A percentile compares a stretch with the other conserved stretches of the same genome.
Evolutionary conservation across 495 filamentous ascomycete genomes (phyloP).

Genomic region (Lasiosphaeria hispida): DNA sequence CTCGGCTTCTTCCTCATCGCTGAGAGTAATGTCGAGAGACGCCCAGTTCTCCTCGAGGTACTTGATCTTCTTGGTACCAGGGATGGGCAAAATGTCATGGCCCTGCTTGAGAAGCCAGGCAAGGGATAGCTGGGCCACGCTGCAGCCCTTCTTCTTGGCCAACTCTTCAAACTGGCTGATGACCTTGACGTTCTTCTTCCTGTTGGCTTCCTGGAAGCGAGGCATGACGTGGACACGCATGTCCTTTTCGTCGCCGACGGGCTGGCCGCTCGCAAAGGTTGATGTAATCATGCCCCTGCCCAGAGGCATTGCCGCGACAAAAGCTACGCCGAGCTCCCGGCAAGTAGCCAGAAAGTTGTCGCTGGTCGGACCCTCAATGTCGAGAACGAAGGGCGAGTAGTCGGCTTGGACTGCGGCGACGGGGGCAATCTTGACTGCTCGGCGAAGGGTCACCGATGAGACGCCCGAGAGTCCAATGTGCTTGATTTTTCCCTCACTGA

Average conservation of each 20-base stretch:
- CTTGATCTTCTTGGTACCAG: constrained; percentile 56
- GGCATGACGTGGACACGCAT: constrained; percentile 64
- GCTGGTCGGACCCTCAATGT: constrained; percentile 57
- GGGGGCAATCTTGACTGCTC: constrained; percentile 38
- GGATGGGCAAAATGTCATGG: constrained; percentile 76
- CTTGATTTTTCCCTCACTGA: constrained; percentile 47
- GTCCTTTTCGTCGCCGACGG: constrained; percentile 9
- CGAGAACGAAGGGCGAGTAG: constrained; percentile 38
- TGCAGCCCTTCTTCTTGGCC: constrained; percentile 65
- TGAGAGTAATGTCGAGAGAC: constrained; percentile 41
- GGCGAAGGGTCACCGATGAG: constrained; percentile 40
- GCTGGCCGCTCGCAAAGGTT: background rate
- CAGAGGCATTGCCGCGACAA: constrained; percentile 55
- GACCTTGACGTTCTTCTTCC: constrained; percentile 69
- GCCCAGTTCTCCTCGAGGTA: constrained; percentile 49
- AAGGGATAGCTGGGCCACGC: constrained; percentile 71
- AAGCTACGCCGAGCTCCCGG: constrained; percentile 64
- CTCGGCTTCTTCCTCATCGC: constrained; percentile 43
- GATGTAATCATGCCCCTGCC: constrained; percentile 52
- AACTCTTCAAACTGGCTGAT: constrained; percentile 62
- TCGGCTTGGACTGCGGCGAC: constrained; percentile 32
- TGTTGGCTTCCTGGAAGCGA: constrained; percentile 65
- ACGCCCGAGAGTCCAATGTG: constrained; percentile 48
- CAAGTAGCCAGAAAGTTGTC: constrained; percentile 59
- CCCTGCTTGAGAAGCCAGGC: constrained; percentile 63